phyloP scores from a whole-genome alignment of 306 rosid genomes.

The Sphenostylis stenocarpa region DNA sequence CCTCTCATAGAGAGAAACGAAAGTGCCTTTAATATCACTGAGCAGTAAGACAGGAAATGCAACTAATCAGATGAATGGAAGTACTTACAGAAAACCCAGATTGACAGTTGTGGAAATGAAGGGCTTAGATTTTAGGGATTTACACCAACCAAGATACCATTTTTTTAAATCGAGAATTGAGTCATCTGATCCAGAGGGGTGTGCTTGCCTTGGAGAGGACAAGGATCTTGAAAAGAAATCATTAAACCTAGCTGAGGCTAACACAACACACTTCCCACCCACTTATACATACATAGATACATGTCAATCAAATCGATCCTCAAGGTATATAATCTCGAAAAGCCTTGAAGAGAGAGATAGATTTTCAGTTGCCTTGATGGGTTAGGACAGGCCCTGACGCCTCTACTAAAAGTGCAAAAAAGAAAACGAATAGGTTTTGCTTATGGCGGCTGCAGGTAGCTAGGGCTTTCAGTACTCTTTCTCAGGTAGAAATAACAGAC shows the following conservation, averaged over 20 bases:
- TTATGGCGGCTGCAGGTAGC: constrained; percentile 73
- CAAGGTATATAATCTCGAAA: constrained; percentile 25
- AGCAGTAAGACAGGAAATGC: constrained; percentile 40
- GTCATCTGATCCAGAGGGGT: neutral
- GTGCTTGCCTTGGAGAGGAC: constrained; percentile 43
- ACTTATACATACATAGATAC: constrained; percentile 9
- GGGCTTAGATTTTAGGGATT: constrained; percentile 42
- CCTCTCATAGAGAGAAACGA: constrained; percentile 33
- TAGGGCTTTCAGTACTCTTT: constrained; percentile 55
- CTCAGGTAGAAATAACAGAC: constrained; percentile 32
- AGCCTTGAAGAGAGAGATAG: constrained; percentile 8
- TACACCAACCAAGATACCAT: constrained; percentile 27
- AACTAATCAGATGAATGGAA: constrained; percentile 37
- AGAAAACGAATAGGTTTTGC: constrained; percentile 30
- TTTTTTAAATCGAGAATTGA: neutral
- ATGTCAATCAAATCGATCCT: constrained; percentile 46
- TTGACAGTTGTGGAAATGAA: constrained; percentile 47
- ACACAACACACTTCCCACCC: neutral
- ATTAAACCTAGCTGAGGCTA: constrained; percentile 34
- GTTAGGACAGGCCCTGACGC: constrained; percentile 37
- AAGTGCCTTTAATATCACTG: constrained; percentile 48
- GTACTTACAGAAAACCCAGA: constrained; percentile 57
- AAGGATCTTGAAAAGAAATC: constrained; percentile 49
- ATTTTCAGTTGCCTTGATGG: constrained; percentile 28
- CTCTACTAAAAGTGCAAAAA: constrained; percentile 35